Evolutionary conservation across 116 monocot genomes (phyloP).

Genomic region (Papilionanthe hybrid): DNA sequence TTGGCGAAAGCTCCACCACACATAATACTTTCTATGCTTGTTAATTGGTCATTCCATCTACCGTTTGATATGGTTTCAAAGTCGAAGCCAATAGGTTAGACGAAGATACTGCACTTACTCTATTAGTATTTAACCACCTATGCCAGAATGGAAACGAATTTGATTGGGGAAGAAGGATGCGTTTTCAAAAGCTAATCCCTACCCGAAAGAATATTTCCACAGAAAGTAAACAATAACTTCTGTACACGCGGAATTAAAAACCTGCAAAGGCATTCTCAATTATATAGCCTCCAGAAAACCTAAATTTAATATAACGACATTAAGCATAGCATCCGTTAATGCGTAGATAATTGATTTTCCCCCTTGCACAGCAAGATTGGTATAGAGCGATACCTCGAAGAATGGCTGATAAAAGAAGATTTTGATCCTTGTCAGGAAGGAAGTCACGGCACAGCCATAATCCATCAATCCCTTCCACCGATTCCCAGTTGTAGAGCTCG

Average conservation of each 20-base stretch:
- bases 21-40: no score
- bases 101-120: no score
- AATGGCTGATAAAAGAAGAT: conserved; percentile 27
- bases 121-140: no score
- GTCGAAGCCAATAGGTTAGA: no score
- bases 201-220: neutral
- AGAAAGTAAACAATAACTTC: no score
- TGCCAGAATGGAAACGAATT: no score
- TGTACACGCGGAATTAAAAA: neutral
- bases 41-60: no score
- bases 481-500: conserved; percentile 20
- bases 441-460: conserved; percentile 42
- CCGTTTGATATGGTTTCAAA: no score
- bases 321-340: neutral
- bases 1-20: no score
- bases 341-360: neutral
- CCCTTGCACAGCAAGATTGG: neutral
- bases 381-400: conserved; percentile 20
- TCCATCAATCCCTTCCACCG: conserved; percentile 24
- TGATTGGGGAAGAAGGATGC: neutral
- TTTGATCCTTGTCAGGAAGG: conserved; percentile 26
- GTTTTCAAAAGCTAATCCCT: neutral
- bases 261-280: neutral
- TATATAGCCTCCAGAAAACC: neutral
- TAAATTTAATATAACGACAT: neutral